Base-by-base conservation (phyloP, 2,329 filamentous ascomycete species). In the Orbilia brochopaga region DNA sequence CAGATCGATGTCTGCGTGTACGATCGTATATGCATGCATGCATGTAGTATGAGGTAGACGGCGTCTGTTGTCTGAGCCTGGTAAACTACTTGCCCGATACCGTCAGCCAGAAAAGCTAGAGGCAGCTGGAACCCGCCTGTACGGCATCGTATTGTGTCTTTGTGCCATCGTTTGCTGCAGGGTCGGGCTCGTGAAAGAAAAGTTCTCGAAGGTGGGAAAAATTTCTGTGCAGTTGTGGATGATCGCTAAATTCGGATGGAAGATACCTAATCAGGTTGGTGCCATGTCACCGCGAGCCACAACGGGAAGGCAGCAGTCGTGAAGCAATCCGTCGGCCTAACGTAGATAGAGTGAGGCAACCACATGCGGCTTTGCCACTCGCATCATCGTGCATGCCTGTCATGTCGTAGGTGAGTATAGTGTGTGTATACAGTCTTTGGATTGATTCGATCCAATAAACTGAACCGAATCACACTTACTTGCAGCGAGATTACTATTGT, bases 261-360 rank as follows among this genome's bases (percentile, higher is more conserved):
- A 53, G 54, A 17, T 55, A 57, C 66, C 55, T 53, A 70, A 70
- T 64, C 48, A 48, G 66, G 66, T 70, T 70, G 66, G 66, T 64
- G 66, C 58, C 37, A 50, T 64, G 61, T 70, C 66, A 59, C 66
- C 66, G 63, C 56, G 8, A 27, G 48, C 66, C 51, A 52, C 35
- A 48, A 54, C 59, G 53, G 66, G 66, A 70, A 70, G 66, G 66
- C 59, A 70, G 21, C 37, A 56, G 56, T 24, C 56, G 17, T 51
- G 60, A 64, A 62, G 55, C 30, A 64, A 42, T 55, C 52, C 40
- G 60, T 37, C 52, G 59, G 54, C 30, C 27, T 55, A 64, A 63
- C 37, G n/a, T 3, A 32, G 27, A 32, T 8, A 32, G 27, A 42
- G 57, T 35, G 58, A 64, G 66, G 66, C 66, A 60, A 50, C 66